Evolutionary conservation across 1,139 yeast genomes (phyloP).

Genomic region (Zygosaccharomyces pseudobailii): DNA sequence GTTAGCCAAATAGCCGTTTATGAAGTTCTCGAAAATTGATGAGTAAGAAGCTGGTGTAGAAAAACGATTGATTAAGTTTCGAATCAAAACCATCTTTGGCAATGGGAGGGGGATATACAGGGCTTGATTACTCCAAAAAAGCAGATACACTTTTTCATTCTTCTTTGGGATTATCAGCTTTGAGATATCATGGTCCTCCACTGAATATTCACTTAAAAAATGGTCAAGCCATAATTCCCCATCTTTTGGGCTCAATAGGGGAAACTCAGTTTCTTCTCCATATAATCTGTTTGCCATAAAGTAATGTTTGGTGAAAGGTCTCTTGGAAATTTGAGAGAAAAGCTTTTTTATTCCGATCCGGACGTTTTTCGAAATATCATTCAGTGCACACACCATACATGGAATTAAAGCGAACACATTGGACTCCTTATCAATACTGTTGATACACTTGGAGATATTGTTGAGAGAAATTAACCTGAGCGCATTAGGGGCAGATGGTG

Average conservation of each 20-base stretch:
- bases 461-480: conserved; percentile 48
- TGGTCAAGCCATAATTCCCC: conserved; percentile 45
- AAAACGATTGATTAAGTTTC: conserved; percentile 17
- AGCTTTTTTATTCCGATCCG: conserved; percentile 36
- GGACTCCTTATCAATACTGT: conserved; percentile 35
- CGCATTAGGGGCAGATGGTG: conserved; percentile 53
- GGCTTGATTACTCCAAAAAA: conserved; percentile 51
- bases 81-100: conserved; percentile 42
- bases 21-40: conserved; percentile 36
- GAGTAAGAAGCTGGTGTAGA: conserved; percentile 35
- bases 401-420: conserved; percentile 44
- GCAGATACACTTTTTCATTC: conserved; percentile 40
- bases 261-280: conserved; percentile 44
- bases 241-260: conserved; percentile 65
- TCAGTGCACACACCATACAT: conserved; percentile 38
- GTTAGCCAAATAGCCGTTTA: conserved; percentile 39
- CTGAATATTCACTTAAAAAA: conserved; percentile 43
- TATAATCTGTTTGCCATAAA: conserved; percentile 42
- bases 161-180: conserved; percentile 41
- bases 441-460: conserved; percentile 38
- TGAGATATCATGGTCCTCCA: conserved; percentile 44
- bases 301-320: conserved; percentile 41
- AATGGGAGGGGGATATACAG: conserved; percentile 41
- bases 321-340: conserved; percentile 34
- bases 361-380: conserved; percentile 39